Conservation (phyloP, 768 basidiomycete species). For the Calocera cornea region DNA sequence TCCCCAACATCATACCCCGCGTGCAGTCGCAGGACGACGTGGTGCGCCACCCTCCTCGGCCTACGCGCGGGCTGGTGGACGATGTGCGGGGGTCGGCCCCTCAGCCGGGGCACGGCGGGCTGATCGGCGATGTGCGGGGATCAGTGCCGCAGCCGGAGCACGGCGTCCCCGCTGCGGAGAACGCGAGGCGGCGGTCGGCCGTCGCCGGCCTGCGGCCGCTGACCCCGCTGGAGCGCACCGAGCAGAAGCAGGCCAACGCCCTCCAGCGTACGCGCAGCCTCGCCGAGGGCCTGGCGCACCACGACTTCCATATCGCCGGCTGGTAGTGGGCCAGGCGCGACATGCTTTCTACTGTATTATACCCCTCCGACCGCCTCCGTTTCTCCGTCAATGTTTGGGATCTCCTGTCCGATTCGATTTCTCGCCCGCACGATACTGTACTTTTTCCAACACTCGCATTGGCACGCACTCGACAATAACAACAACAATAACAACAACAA, state of each 20-base stretch:
- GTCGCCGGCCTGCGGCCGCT: neutral
- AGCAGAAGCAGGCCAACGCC: neutral
- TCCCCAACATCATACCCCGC: neutral
- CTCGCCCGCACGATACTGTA: neutral
- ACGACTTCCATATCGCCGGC: neutral
- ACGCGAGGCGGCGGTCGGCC: neutral
- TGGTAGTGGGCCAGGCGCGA: neutral
- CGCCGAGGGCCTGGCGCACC: neutral
- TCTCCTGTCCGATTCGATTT: neutral
- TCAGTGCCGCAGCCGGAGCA: neutral
- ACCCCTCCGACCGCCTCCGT: neutral
- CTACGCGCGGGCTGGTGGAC: neutral
- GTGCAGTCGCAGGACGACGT: neutral
- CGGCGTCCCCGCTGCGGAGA: neutral
- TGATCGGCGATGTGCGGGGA: neutral
- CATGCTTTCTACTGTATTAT: neutral
- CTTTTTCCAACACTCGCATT: neutral
- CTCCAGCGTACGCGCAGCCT: neutral
- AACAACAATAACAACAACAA: no score
- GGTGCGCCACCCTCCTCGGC: neutral
- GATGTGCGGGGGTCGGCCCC: neutral
- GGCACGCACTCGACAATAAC: neutral
- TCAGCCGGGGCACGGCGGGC: neutral
- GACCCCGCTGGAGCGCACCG: neutral
- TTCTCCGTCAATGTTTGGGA: slow-evolving; percentile 3